Percentiles rank a stretch among this genome's conserved stretches.
phyloP scores from a whole-genome alignment of 2,329 filamentous ascomycete genomes.

The Zelopaecilomyces penicillatus region DNA sequence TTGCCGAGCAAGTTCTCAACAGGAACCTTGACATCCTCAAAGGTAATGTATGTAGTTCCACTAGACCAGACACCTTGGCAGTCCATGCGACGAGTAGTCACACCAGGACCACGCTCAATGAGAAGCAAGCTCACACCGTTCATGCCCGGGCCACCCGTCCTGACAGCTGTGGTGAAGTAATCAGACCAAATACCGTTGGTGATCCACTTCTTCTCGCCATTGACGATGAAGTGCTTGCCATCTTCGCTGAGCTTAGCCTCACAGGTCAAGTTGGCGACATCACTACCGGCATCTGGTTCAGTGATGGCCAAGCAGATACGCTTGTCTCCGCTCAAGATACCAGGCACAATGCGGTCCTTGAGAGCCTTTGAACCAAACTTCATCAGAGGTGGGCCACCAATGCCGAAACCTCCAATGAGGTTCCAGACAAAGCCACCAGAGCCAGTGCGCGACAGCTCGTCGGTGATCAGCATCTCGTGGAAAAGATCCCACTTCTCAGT shows the following conservation, averaged over 20 bases:
- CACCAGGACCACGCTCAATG: slow-evolving; percentile 83
- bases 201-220: slow-evolving; percentile 99
- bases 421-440: slow-evolving; percentile 97
- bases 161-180: slow-evolving; percentile 95
- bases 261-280: slow-evolving; percentile 91
- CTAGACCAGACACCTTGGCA: slow-evolving; percentile 95
- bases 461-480: slow-evolving; percentile 92
- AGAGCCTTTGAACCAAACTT: slow-evolving; percentile 85
- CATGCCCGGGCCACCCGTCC: slow-evolving; percentile 84
- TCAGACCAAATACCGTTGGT: slow-evolving; percentile 96
- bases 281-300: slow-evolving; percentile 88
- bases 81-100: slow-evolving; percentile 92
- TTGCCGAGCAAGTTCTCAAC: slow-evolving; percentile 99
- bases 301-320: slow-evolving; percentile 96
- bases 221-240: slow-evolving; percentile 98
- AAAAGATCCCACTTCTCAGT: slow-evolving; percentile 95
- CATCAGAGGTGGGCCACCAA: slow-evolving; percentile 82
- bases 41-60: slow-evolving; percentile 95
- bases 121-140: slow-evolving; percentile 85
- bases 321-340: slow-evolving; percentile 86
- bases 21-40: slow-evolving; percentile 97
- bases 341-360: slow-evolving; percentile 80
- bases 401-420: slow-evolving; percentile 90
- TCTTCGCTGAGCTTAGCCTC: slow-evolving; percentile 92
- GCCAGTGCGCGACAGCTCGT: slow-evolving; percentile 81